These are phyloP conservation scores for Ammopiptanthus mongolicus DNA, from an alignment of 306 rosid genomes.

Conservation along the genomic window DNA sequence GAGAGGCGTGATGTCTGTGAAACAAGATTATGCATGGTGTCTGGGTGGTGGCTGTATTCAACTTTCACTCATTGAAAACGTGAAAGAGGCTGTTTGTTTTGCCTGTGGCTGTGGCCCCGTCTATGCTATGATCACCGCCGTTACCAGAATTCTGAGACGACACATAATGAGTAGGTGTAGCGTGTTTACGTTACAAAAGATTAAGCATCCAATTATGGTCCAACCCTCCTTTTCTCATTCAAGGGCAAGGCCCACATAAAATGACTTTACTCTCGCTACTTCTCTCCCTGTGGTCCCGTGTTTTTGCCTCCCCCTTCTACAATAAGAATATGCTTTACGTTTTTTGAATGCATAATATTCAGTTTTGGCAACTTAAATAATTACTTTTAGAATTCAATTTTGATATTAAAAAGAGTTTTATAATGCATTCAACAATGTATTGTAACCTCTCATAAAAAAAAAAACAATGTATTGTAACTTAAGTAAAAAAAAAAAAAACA, in stretches of 20 bases:
- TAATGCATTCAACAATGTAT: no score
- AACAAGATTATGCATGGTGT: no score
- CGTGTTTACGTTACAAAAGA: background rate
- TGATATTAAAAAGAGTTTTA: no score
- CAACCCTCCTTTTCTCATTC: background rate
- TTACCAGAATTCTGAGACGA: background rate
- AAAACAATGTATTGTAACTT: no score
- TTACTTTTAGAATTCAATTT: no score
- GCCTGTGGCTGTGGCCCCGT: background rate
- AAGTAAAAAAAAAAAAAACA: no score
- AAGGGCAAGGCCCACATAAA: background rate
- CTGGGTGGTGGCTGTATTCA: background rate
- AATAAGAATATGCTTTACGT: background rate
- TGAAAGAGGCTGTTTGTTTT: background rate
- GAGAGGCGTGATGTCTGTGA: no score
- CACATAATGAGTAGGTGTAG: slow-evolving; percentile 41
- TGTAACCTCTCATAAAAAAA: no score
- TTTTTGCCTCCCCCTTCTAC: background rate
- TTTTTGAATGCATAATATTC: no score
- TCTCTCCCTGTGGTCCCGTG: no score
- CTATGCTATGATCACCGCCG: background rate
- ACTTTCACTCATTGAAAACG: background rate
- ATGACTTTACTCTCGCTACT: background rate
- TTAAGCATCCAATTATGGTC: slow-evolving; percentile 19
- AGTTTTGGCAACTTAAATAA: no score